These are phyloP conservation scores for Tanozyma kutaoensis DNA, from an alignment of 805 yeast genomes.

Conservation along the genomic window DNA sequence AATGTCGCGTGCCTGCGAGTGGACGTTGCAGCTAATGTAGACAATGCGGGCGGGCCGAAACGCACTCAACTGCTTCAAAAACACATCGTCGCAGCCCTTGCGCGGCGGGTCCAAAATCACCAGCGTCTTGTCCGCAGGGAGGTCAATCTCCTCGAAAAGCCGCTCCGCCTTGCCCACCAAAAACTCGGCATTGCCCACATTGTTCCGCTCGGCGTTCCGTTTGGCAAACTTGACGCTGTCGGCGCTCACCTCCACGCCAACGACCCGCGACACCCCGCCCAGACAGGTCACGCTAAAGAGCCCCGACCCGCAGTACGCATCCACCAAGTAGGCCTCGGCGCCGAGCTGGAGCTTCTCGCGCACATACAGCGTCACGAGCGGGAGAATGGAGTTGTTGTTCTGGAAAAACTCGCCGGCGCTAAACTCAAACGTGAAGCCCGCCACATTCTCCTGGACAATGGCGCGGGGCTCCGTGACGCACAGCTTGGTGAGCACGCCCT, in stretches of 20 bases:
- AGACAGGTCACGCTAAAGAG: conserved; percentile 82
- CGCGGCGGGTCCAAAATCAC: conserved; percentile 95
- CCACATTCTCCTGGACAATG: conserved; percentile 64
- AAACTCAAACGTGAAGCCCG: conserved; percentile 70
- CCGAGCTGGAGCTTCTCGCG: conserved; percentile 43
- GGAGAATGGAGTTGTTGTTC: conserved; percentile 80
- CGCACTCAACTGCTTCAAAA: conserved; percentile 71
- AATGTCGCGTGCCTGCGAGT: conserved; percentile 91
- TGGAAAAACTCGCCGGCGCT: conserved; percentile 96
- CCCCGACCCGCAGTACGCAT: conserved; percentile 95
- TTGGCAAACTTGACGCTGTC: conserved; percentile 85
- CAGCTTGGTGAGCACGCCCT: conserved; percentile 35
- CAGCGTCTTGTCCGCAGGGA: conserved; percentile 67
- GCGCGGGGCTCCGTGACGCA: conserved; percentile 73
- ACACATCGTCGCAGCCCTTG: conserved; percentile 88
- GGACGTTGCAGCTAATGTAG: conserved; percentile 95
- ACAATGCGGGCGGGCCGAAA: conserved; percentile 79
- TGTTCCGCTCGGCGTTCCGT: conserved; percentile 64
- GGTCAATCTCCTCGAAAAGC: conserved; percentile 66
- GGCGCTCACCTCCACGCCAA: conserved; percentile 90
- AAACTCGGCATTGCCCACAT: conserved; percentile 66
- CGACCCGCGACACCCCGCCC: conserved; percentile 63
- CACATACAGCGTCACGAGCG: conserved; percentile 72
- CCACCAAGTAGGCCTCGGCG: conserved; percentile 55
- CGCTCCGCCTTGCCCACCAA: conserved; percentile 88